phyloP scores from a whole-genome alignment of 495 filamentous ascomycete species.

The Glutinoglossum americanum region DNA sequence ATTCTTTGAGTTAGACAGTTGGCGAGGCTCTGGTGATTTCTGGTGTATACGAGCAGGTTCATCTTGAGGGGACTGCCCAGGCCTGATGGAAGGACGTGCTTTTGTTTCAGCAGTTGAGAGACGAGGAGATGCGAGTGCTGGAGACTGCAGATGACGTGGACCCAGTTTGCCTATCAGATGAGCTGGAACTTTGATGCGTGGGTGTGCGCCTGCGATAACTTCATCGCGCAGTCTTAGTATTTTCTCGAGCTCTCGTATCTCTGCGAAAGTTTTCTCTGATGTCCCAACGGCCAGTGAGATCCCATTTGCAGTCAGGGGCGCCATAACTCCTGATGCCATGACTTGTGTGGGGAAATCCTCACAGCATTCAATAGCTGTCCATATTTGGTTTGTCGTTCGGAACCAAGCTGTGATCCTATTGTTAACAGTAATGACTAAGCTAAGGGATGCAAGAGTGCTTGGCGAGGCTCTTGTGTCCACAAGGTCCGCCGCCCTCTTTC shows the following conservation, averaged over 20 bases:
- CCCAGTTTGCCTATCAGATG: slow-evolving; percentile 31
- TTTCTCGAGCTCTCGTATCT: slow-evolving; percentile 40
- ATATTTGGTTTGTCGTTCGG: background rate
- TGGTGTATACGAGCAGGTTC: background rate
- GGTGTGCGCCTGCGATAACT: slow-evolving; percentile 51
- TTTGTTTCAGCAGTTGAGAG: background rate
- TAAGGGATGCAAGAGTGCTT: no score
- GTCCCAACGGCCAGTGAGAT: background rate
- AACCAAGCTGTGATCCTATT: background rate
- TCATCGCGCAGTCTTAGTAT: slow-evolving; percentile 57
- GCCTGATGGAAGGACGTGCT: background rate
- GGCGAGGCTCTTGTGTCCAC: no score
- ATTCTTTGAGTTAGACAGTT: slow-evolving; percentile 4
- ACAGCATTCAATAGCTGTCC: background rate
- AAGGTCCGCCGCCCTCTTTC: no score
- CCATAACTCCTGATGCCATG: slow-evolving; percentile 2
- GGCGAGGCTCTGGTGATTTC: background rate
- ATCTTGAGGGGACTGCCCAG: background rate
- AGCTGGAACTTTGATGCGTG: slow-evolving; percentile 45
- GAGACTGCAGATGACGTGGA: background rate
- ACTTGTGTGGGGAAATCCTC: background rate
- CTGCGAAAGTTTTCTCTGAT: slow-evolving; percentile 9
- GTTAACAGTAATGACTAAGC: no score
- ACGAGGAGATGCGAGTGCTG: slow-evolving; percentile 1
- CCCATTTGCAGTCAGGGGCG: background rate